Base-by-base conservation (phyloP, 768 basidiomycete species). In the Suillus hirtellus region DNA sequence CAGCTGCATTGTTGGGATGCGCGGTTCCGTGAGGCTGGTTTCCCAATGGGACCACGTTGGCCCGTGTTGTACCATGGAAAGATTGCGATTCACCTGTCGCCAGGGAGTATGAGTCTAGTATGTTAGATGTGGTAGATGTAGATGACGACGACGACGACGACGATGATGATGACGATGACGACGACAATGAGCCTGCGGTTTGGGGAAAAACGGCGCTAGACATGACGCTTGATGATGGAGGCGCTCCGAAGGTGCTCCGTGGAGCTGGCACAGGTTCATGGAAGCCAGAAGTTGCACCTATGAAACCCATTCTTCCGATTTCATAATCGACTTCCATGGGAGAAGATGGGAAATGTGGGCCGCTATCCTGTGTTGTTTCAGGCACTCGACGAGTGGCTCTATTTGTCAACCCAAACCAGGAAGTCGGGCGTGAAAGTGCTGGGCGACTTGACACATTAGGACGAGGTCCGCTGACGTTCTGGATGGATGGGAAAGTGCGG, bases 331-430 rank as follows among this genome's bases (percentile, higher is more conserved):
- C 52, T 11, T 53, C 56, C 56, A 58, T 42, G 19, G 56, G 38
- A 31, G 56, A 58, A 40, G 56, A 19, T 42, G 27, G 24, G 6
- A 42, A 42, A 31, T 17, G 40, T 31, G 40, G 4, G 40, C 40
- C 38, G 11, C 5, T 58, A 27, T 58, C 56, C 40, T 31, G 56
- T 11, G 24, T 9, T 17, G 40, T 19, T 12, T 58, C 56, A 58
- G 56, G 24, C 17, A 27, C 40, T 27, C 56, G 40, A 27, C 56
- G 56, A 42, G 56, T 58, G 4, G 40, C 24, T 58, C 56, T 24
- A 58, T 40, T 42, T 17, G 56, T 58, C 56, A 58, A 58, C 17
- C 56, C 56, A 58, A 58, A 58, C 56, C 56, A 58, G 21, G 56
- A 58, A 58, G 56, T 58, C 27, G 56, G 56, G 24, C 56, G 56